Evolutionary conservation across 2,329 filamentous ascomycete species (phyloP).

Genomic region (Ophiosphaerella herpotricha): DNA sequence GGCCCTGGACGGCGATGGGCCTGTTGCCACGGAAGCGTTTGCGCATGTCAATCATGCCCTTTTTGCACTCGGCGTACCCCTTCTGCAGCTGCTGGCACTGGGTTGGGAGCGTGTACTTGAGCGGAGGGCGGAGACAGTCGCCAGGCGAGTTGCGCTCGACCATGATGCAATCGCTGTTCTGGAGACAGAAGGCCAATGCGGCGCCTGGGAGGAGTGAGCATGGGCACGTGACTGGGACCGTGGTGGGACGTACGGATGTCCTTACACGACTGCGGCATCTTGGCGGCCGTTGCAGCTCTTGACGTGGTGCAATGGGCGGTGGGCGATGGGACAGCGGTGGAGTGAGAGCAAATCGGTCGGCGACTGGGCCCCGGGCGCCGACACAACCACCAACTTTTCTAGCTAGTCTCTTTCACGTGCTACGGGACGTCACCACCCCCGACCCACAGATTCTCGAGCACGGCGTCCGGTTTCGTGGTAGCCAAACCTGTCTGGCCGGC

Average conservation of each 20-base stretch:
- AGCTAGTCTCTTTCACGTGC: too few relatives aligned
- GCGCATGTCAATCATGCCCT: constrained; percentile 97
- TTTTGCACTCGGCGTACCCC: constrained; percentile 89
- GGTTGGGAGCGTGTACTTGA: constrained; percentile 78
- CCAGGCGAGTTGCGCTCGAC: constrained; percentile 81
- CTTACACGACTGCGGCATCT: constrained; percentile 94
- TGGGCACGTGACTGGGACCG: background rate
- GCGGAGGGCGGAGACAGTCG: constrained; percentile 85
- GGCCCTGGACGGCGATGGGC: constrained; percentile 62
- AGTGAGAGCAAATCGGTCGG: too few relatives aligned
- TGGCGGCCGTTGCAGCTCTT: constrained; percentile 1
- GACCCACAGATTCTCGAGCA: too few relatives aligned
- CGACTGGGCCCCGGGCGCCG: too few relatives aligned
- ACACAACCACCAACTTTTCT: too few relatives aligned
- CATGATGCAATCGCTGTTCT: constrained; percentile 96
- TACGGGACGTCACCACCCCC: too few relatives aligned
- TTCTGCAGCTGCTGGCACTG: constrained; percentile 93
- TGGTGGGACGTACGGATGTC: constrained; percentile 76
- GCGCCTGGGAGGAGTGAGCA: constrained; percentile 63
- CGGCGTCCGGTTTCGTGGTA: too few relatives aligned
- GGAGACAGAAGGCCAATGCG: constrained; percentile 91
- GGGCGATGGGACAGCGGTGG: too few relatives aligned
- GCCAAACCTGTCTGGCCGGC: too few relatives aligned
- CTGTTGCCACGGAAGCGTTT: constrained; percentile 96
- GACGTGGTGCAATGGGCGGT: too few relatives aligned